Evolutionary conservation across 2,329 filamentous ascomycete species (phyloP), one percentile per base, ranked within the genome.

Genomic region (Colletotrichum siamense): DNA sequence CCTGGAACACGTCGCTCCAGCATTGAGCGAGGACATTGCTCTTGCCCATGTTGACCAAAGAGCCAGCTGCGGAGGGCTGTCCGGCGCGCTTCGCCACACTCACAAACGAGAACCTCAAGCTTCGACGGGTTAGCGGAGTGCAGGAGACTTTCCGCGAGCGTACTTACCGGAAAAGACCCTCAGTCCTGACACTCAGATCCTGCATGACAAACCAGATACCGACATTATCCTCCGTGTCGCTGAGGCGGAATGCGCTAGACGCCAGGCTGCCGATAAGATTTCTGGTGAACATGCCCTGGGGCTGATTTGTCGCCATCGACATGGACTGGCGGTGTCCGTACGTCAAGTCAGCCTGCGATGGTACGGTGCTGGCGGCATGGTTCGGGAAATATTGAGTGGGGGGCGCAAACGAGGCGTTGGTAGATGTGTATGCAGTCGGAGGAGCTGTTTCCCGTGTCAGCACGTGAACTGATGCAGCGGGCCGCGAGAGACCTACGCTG

Each of bases 131-230:
- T 44, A 77, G 55, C 36, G 13, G 18, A 24, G 6, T 22, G 44
- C 10, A 52, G 10, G 44, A 73, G 36, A 36, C 15, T 22, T 44
- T 49, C 18, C 10, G n/a, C 24, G 7, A n/a, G 44, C 13, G 18
- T n/a, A 28, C 85, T 81, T 89, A 98, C 95, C 96, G 91, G 85
- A 99, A 99, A 76, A 89, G 91, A 13, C 97, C 97, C 84, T 99
- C 97, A 0, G 96, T 98, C 62, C 97, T 92, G 36, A 99, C 96
- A 81, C 96, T 98, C 59, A 99, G 88, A 86, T 99, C 97, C 84
- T 98, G 96, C 69, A 99, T 88, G 62, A 99, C 95, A 81, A 99
- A 99, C 96, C 96, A 99, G 78, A 98, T 96, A 3, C 96, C 96
- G 67, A 95, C 92, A 83, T 95, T 95, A 79, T 95, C 94, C 18